Evolutionary conservation across 192 early-diverging fungal genomes (phyloP).

Genomic region (Gigaspora rosea): DNA sequence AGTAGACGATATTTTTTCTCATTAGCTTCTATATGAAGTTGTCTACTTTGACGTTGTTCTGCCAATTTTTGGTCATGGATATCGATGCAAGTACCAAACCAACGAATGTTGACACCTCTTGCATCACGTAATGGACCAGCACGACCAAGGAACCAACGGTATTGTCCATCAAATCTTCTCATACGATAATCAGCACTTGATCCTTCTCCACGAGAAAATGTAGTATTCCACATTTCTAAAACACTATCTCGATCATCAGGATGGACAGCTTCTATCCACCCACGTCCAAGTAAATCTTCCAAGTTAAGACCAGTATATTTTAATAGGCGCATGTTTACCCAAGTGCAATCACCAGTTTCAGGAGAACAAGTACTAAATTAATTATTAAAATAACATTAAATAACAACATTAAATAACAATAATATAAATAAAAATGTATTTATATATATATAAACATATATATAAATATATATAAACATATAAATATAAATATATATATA

Average conservation of each 20-base stretch:
- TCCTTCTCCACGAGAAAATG: constrained; percentile 51
- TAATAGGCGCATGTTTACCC: constrained; percentile 56
- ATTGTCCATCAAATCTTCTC: constrained; percentile 55
- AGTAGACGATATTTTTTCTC: constrained; percentile 61
- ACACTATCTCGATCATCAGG: constrained; percentile 49
- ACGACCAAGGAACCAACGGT: constrained; percentile 56
- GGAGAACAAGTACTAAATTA: constrained; percentile 49
- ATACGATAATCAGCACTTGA: constrained; percentile 55
- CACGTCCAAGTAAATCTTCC: constrained; percentile 45
- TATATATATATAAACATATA: neutral
- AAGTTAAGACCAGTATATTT: constrained; percentile 50
- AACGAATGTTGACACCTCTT: constrained; percentile 55
- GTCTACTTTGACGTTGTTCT: constrained; percentile 47
- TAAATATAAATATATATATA: neutral
- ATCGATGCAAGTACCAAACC: constrained; percentile 60
- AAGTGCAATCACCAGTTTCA: constrained; percentile 47
- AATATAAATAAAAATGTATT: neutral
- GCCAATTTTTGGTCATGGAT: constrained; percentile 57
- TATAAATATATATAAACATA: neutral
- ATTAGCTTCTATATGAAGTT: constrained; percentile 54
- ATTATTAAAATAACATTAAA: too few relatives aligned
- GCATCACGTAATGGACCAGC: constrained; percentile 53
- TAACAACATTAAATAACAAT: too few relatives aligned
- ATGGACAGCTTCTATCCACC: constrained; percentile 53
- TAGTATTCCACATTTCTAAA: constrained; percentile 43